Base-by-base conservation (phyloP, 1,139 yeast species). In the Kluyveromyces sp. region DNA sequence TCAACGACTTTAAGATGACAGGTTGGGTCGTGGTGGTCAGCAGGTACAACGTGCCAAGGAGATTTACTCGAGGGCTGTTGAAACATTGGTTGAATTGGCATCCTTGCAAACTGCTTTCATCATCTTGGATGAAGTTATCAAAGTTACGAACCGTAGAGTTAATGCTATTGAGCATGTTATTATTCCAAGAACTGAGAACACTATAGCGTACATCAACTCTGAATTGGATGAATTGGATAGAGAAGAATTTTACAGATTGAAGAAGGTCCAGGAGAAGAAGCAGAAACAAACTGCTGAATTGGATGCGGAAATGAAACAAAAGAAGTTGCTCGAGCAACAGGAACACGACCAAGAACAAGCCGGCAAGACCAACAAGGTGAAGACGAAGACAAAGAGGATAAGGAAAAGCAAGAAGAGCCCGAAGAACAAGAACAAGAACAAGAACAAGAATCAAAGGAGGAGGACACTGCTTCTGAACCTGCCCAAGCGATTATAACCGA, bases 11-110 rank as follows among this genome's bases (percentile, higher is more conserved):
- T 73, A 87, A 87, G 65, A 74, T 92, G 79, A 92, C 97, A 7
- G 98, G 98, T 53, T 92, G 58, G 98, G 98, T 45, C 79, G 97
- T 64, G 98, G 98, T 68, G 97, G 98, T 52, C 98, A 92, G 67
- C 98, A 92, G 67, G 95, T 92, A 46, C 96, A 87, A 67, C 85
- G 83, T 67, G 97, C 97, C 47, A 89, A 90, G 66, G 78, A 78
- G 57, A 96, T 92, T 36, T 92, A 92, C 67, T 82, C 96, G 34
- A 87, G 84, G 61, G 96, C 97, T 6, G 97, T 92, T 25, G 97
- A 92, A 67, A 89, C 97, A 0, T 76, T 92, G 56, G 97, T 92
- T 42, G 97, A 89, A 64, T 76, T 92, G 59, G 98, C 98, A 0
- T 88, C 97, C 7, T 74, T 92, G 61, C 94, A 86, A 67, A 92